Percentiles rank a stretch among this genome's conserved stretches.
These are phyloP conservation scores for Rhinocladiella mackenziei DNA, from an alignment of 2,329 filamentous ascomycete genomes.

Conservation along the genomic window DNA sequence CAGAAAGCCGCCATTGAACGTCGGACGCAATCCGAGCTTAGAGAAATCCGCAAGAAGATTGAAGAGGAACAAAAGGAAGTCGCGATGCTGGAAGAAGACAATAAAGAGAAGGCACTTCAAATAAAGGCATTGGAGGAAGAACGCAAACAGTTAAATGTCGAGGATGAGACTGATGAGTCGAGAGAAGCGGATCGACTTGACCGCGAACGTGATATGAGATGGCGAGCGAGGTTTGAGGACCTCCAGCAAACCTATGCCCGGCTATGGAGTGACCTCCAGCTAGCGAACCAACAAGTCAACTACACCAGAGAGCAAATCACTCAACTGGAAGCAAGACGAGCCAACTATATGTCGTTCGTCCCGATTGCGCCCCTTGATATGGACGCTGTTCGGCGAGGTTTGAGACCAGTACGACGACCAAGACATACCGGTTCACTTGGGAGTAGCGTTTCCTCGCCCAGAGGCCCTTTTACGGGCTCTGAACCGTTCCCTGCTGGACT, in stretches of 20 bases:
- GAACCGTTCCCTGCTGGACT: slow-evolving; percentile 39
- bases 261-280: slow-evolving; percentile 25
- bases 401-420: slow-evolving; percentile 39
- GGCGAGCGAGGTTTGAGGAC: slow-evolving; percentile 43
- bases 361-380: slow-evolving; percentile 41
- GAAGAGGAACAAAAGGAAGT: slow-evolving; percentile 47
- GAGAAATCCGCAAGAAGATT: slow-evolving; percentile 44
- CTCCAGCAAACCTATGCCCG: slow-evolving; percentile 43
- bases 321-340: slow-evolving; percentile 40
- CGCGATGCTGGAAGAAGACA: slow-evolving; percentile 58
- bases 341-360: slow-evolving; percentile 39
- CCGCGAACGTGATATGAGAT: slow-evolving; percentile 45
- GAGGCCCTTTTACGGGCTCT: slow-evolving; percentile 38
- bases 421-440: slow-evolving; percentile 45
- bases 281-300: slow-evolving; percentile 26
- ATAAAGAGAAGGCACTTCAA: slow-evolving; percentile 56
- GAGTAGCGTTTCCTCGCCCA: slow-evolving; percentile 47
- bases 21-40: slow-evolving; percentile 38
- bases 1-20: slow-evolving; percentile 43
- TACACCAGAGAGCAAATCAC: slow-evolving; percentile 26
- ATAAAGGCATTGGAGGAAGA: slow-evolving; percentile 61
- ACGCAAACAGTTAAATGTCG: slow-evolving; percentile 46
- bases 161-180: slow-evolving; percentile 49
- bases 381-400: slow-evolving; percentile 39
- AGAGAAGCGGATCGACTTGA: slow-evolving; percentile 50